These are phyloP conservation scores for Nicotiana tomentosiformis DNA, from an alignment of 257 asterid species.

Conservation along the genomic window DNA sequence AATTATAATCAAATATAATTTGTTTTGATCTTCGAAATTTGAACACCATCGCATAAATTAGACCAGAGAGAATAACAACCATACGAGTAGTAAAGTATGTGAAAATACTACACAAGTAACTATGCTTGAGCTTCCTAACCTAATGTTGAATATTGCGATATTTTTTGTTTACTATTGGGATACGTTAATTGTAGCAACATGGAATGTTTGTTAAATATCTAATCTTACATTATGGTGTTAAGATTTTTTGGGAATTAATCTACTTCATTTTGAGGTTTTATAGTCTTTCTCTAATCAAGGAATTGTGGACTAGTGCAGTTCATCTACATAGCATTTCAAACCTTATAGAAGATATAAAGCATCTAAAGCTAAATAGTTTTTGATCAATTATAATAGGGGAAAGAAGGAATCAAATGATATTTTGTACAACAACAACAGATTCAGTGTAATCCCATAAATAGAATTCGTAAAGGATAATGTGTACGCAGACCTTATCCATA, in stretches of 20 bases:
- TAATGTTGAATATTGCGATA: neutral
- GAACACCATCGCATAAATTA: too few species aligned
- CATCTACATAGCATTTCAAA: neutral
- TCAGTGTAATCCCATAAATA: too few species aligned
- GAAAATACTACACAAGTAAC: neutral
- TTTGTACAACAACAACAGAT: neutral
- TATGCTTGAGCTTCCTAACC: neutral
- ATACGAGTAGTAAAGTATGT: neutral
- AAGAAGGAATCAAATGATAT: neutral
- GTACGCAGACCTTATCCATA: too few species aligned
- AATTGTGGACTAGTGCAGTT: neutral
- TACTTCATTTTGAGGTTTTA: neutral
- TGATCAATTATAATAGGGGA: neutral
- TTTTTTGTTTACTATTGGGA: neutral
- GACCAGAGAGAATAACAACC: rapidly evolving
- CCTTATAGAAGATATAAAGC: neutral
- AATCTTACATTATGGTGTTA: neutral
- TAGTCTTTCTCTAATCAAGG: neutral
- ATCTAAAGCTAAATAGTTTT: neutral
- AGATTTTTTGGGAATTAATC: neutral
- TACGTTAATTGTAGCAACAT: neutral
- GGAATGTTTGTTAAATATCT: neutral
- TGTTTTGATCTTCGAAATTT: too few species aligned
- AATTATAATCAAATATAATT: too few species aligned
- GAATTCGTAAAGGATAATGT: too few species aligned